Evolutionary conservation across 768 basidiomycete genomes (phyloP), one percentile per base, ranked within the genome.

Genomic region (Cantharellus anzutake): DNA sequence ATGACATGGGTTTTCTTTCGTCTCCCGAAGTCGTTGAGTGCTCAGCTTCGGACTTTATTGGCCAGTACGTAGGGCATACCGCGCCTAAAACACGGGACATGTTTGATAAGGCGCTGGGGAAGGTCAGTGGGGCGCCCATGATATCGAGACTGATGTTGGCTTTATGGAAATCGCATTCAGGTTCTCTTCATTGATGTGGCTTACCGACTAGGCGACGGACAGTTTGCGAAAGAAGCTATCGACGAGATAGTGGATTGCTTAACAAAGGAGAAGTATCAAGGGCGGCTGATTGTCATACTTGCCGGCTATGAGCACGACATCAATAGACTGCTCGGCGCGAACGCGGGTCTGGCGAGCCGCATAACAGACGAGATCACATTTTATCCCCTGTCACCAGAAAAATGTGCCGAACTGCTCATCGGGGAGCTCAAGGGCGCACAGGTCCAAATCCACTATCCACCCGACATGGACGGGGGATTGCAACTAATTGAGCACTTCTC

Each of bases 131-230:
- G 20, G 20, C 20, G 20, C 20, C 20, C 20, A 29, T 29, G 20
- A 29, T 29, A 29, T 29, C 20, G 20, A 29, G 20, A 29, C 20
- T 29, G 20, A 29, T 29, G 20, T 29, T 29, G 20, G 20, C 20
- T 29, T 29, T 29, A 29, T 29, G 20, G 20, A 29, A 29, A 29
- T 29, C 20, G 20, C 20, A 29, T 29, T 29, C 75, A 76, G 48
- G 82, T 85, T 2, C 72, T 84, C 0, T 84, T 85, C 70, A 73
- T 84, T 57, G 83, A 84, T 59, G 83, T 84, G 62, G 83, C 83
- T 0, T 85, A 85, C 64, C 72, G 82, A 37, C 72, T 85, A 7
- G 67, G 73, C 4, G 73, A 81, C 52, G 82, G 82, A 0, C 77
- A 71, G 0, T 85, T 83, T 63, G 80, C 82, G 1, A 73, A 82